A percentile compares a stretch with the other conserved stretches of the same genome.
phyloP scores from a whole-genome alignment of 2,329 filamentous ascomycete species.

The Colletotrichum eremochloae region DNA sequence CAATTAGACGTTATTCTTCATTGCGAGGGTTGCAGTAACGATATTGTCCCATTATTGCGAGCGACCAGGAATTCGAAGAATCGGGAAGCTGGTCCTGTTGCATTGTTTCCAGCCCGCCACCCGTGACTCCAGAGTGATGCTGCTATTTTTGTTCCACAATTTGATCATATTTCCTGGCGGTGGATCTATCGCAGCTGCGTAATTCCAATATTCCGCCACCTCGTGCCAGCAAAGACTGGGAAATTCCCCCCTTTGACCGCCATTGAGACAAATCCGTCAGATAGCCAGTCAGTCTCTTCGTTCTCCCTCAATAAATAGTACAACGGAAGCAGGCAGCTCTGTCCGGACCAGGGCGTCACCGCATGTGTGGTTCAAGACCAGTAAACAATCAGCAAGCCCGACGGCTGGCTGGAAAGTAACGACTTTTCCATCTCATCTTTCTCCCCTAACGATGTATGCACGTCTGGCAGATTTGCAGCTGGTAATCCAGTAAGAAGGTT shows the following conservation, averaged over 20 bases:
- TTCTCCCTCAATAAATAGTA: slow-evolving; percentile 9
- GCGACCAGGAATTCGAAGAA: slow-evolving; percentile 33
- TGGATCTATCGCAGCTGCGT: slow-evolving; percentile 7
- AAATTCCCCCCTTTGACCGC: neutral
- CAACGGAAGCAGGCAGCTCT: slow-evolving; percentile 1
- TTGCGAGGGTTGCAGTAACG: neutral
- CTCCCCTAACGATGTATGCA: slow-evolving; percentile 25
- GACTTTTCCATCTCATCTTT: slow-evolving; percentile 30
- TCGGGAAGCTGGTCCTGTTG: slow-evolving; percentile 19
- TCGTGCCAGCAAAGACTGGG: neutral
- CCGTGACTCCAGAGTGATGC: slow-evolving; percentile 4
- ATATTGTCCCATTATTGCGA: slow-evolving; percentile 35
- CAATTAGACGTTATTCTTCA: neutral
- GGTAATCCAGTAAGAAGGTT: neutral
- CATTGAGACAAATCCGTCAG: neutral
- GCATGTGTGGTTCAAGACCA: slow-evolving; percentile 1
- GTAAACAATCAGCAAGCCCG: neutral
- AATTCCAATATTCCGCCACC: slow-evolving; percentile 18
- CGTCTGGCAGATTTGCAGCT: slow-evolving; percentile 36
- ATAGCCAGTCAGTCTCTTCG: slow-evolving; percentile 4
- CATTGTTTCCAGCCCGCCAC: slow-evolving; percentile 14
- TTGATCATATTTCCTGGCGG: neutral
- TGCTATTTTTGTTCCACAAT: slow-evolving; percentile 19
- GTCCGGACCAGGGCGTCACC: slow-evolving; percentile 4
- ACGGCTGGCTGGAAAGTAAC: slow-evolving; percentile 22